Conservation (phyloP, 2,329 filamentous ascomycete genomes). For the Cladophialophora immunda region DNA sequence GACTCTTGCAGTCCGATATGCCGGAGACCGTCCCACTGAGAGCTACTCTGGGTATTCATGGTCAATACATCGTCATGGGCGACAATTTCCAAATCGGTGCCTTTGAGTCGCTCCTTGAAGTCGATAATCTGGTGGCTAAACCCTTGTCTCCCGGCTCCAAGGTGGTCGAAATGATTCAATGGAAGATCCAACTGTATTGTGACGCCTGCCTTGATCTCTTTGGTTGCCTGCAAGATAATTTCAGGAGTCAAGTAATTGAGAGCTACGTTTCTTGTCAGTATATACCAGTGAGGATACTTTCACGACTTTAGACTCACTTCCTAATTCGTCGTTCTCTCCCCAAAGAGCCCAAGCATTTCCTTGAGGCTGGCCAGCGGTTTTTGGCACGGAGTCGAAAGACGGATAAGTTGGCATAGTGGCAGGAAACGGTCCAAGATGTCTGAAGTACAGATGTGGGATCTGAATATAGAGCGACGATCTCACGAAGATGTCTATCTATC, state of each 20-base stretch:
- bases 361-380: conserved; percentile 45
- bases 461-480: neutral
- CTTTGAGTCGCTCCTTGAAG: conserved; percentile 18
- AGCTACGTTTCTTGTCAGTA: conserved; percentile 33
- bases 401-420: neutral
- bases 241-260: conserved; percentile 62
- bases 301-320: conserved; percentile 44
- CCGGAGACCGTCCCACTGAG: conserved; percentile 32
- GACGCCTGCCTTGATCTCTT: conserved; percentile 52
- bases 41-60: conserved; percentile 30
- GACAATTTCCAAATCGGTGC: neutral
- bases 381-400: conserved; percentile 18
- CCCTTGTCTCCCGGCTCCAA: conserved; percentile 43
- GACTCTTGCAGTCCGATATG: conserved; percentile 24
- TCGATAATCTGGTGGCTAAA: conserved; percentile 40
- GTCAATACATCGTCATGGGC: conserved; percentile 29
- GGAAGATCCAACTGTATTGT: conserved; percentile 41
- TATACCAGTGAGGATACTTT: neutral
- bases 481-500: conserved; percentile 1
- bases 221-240: conserved; percentile 50
- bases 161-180: conserved; percentile 47
- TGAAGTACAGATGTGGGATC: neutral
- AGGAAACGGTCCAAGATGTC: conserved; percentile 1
- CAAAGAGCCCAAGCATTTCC: conserved; percentile 66
- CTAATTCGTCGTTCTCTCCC: conserved; percentile 59